phyloP scores from a whole-genome alignment of 495 filamentous ascomycete species.

The Hyaloscypha hepaticicola region DNA sequence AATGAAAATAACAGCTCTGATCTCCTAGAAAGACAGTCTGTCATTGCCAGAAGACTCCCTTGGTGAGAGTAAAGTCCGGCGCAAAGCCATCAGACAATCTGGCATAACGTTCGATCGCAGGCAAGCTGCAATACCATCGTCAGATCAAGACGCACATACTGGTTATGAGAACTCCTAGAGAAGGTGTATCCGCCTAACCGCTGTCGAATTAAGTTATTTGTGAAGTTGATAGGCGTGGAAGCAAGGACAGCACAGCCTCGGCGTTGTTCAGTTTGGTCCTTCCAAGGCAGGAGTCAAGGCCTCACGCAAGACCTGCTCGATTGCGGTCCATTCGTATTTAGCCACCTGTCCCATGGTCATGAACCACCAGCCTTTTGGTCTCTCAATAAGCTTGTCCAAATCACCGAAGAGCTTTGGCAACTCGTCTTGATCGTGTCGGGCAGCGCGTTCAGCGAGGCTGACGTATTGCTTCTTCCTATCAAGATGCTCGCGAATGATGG shows the following conservation, averaged over 20 bases:
- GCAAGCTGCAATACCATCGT: slow-evolving; percentile 3
- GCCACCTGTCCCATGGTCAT: slow-evolving; percentile 39
- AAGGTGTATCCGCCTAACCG: neutral
- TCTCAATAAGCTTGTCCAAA: slow-evolving; percentile 34
- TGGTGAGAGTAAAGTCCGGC: neutral
- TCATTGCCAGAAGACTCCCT: neutral
- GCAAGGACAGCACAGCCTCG: neutral
- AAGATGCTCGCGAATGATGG: slow-evolving; percentile 49
- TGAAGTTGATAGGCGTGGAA: neutral
- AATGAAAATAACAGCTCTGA: neutral
- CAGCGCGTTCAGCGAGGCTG: slow-evolving; percentile 37
- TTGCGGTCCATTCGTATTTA: slow-evolving; percentile 38
- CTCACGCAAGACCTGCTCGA: slow-evolving; percentile 38
- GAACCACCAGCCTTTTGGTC: slow-evolving; percentile 34
- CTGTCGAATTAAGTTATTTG: neutral
- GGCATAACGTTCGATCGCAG: neutral
- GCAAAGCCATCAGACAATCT: neutral
- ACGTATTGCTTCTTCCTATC: slow-evolving; percentile 28
- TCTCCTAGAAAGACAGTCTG: neutral
- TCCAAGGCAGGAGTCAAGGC: slow-evolving; percentile 17
- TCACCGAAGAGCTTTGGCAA: slow-evolving; percentile 47
- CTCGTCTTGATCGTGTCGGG: slow-evolving; percentile 22
- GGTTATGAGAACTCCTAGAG: neutral
- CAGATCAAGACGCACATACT: neutral
- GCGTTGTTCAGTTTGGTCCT: neutral